phyloP scores from a whole-genome alignment of 2,329 filamentous ascomycete genomes.

The Fusarium metavorans region DNA sequence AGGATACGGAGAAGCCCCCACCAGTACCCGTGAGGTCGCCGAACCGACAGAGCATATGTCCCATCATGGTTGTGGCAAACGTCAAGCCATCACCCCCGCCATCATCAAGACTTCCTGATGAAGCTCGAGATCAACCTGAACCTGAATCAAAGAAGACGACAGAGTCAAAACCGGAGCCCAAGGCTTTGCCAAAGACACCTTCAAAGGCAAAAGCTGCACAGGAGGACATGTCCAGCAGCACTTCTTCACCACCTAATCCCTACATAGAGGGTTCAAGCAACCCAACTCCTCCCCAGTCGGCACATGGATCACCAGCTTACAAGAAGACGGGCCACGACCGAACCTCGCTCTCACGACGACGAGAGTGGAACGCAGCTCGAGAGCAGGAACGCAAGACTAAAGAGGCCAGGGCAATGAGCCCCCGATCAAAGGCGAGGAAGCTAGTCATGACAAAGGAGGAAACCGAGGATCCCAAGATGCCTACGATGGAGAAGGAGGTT shows the following conservation, averaged over 20 bases:
- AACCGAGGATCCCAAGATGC: constrained; percentile 36
- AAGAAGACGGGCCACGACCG: constrained; percentile 42
- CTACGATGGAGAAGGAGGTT: constrained; percentile 50
- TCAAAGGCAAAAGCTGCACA: constrained; percentile 9
- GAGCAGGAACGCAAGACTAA: constrained; percentile 43
- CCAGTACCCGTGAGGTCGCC: constrained; percentile 31
- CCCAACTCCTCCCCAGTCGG: constrained; percentile 49
- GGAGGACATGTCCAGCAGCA: constrained; percentile 5
- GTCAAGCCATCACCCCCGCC: constrained; percentile 48
- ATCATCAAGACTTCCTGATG: background rate
- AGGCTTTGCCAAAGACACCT: background rate
- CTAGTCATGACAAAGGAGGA: constrained; percentile 39
- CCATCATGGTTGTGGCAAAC: constrained; percentile 56
- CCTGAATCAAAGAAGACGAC: background rate
- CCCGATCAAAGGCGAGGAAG: constrained; percentile 37
- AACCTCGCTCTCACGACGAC: constrained; percentile 48
- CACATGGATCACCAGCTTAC: constrained; percentile 44
- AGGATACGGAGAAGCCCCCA: constrained; percentile 17
- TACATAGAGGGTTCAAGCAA: constrained; percentile 36
- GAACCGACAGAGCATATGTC: constrained; percentile 45
- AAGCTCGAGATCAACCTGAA: background rate
- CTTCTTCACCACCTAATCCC: constrained; percentile 15
- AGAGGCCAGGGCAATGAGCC: constrained; percentile 34
- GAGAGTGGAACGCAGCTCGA: constrained; percentile 50
- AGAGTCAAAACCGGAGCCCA: constrained; percentile 12